Conservation (phyloP, 352 stramenopile genomes). For the Vaucheria bursata region DNA sequence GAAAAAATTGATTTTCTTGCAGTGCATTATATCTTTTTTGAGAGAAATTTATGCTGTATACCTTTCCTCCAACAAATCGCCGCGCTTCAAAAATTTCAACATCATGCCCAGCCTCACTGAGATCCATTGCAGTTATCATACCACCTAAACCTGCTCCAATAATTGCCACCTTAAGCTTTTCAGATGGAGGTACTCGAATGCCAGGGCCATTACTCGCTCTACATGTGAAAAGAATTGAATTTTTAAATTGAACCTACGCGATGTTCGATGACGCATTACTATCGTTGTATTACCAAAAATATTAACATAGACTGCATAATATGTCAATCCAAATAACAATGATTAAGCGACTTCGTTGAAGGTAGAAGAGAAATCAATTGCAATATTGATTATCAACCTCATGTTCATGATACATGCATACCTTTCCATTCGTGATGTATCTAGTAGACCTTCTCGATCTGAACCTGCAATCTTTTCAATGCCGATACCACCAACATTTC, state of each 20-base stretch:
- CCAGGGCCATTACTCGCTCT: constrained; percentile 40
- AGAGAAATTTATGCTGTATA: no score
- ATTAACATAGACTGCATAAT: background rate
- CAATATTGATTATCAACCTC: no score
- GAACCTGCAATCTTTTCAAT: constrained; percentile 40
- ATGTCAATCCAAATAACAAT: no score
- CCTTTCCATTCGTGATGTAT: constrained; percentile 33
- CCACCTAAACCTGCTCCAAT: constrained; percentile 64
- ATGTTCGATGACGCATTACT: background rate
- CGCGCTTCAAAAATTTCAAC: constrained; percentile 71
- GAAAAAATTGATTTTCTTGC: no score
- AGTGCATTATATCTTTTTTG: no score
- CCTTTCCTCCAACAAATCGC: constrained; percentile 67
- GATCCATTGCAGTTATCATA: constrained; percentile 70
- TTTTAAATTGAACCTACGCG: no score
- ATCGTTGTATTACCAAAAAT: background rate
- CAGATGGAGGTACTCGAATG: constrained; percentile 22
- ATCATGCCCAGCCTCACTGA: constrained; percentile 66
- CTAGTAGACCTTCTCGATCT: constrained; percentile 40
- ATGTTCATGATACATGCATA: no score
- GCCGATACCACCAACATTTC: constrained; percentile 21
- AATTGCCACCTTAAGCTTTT: constrained; percentile 65
- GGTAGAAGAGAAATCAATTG: no score
- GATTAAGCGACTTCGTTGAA: no score
- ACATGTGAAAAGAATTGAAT: background rate